Conservation (phyloP, 805 yeast genomes). For the Schwanniomyces pseudopolymorphus region DNA sequence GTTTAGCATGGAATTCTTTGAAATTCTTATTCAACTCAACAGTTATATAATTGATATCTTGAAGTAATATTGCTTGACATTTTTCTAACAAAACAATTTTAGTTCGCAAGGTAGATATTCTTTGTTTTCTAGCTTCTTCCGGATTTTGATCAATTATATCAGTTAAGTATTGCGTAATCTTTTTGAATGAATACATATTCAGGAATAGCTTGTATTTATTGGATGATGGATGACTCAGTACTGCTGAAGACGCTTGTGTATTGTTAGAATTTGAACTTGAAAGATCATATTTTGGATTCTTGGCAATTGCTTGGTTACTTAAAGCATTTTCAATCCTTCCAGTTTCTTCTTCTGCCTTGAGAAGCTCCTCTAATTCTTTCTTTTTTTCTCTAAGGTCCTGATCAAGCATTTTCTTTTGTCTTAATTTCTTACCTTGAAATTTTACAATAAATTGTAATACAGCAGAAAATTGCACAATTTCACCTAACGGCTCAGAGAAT, state of each 20-base stretch:
- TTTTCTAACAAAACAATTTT: constrained; percentile 53
- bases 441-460: constrained; percentile 58
- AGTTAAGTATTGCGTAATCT: constrained; percentile 49
- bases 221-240: constrained; percentile 16
- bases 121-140: constrained; percentile 58
- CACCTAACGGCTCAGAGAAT: constrained; percentile 68
- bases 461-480: constrained; percentile 63
- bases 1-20: constrained; percentile 48
- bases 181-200: constrained; percentile 45
- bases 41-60: constrained; percentile 39
- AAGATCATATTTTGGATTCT: constrained; percentile 21
- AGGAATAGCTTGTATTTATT: constrained; percentile 51
- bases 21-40: constrained; percentile 48
- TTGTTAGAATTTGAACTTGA: constrained; percentile 5
- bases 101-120: constrained; percentile 46
- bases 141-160: constrained; percentile 70
- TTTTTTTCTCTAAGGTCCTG: constrained; percentile 31
- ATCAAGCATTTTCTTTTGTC: constrained; percentile 32
- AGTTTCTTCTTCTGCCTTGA: constrained; percentile 30
- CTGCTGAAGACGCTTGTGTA: constrained; percentile 6
- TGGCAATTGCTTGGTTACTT: constrained; percentile 19
- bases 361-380: constrained; percentile 28
- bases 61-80: constrained; percentile 47
- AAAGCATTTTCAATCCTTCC: constrained; percentile 23
- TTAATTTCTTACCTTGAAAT: constrained; percentile 48